These are phyloP conservation scores for Fomitopsis palustris DNA, from an alignment of 1,284 basidiomycete genomes.

Conservation along the genomic window DNA sequence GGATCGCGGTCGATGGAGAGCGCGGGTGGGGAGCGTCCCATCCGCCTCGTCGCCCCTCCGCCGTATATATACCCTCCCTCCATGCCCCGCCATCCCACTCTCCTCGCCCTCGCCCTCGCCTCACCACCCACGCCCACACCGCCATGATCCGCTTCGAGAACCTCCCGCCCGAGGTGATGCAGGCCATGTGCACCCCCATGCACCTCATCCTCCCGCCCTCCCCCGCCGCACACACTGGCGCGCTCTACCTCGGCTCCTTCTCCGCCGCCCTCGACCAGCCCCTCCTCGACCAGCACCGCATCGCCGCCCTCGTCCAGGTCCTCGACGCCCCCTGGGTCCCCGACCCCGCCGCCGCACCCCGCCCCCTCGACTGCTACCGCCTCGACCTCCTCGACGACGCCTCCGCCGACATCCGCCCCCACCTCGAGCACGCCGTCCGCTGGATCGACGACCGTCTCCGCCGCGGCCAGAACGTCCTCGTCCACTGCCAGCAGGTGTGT, in stretches of 20 bases:
- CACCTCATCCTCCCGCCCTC: slow-evolving; percentile 54
- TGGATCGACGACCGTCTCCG: slow-evolving; percentile 49
- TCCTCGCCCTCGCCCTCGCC: not conserved
- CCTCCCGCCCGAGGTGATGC: slow-evolving; percentile 66
- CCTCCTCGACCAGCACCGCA: slow-evolving; percentile 37
- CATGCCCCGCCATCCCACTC: not conserved
- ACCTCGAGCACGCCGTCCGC: slow-evolving; percentile 53
- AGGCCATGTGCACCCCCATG: slow-evolving; percentile 80
- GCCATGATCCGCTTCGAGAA: slow-evolving; percentile 72
- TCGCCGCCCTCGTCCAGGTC: slow-evolving; percentile 65
- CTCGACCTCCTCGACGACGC: slow-evolving; percentile 61
- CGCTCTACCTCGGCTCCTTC: slow-evolving; percentile 38
- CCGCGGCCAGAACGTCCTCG: slow-evolving; percentile 53
- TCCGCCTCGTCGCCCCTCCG: not conserved
- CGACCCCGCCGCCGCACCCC: slow-evolving; percentile 44
- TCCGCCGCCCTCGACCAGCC: slow-evolving; percentile 33
- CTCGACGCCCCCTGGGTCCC: slow-evolving; percentile 70
- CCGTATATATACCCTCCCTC: not conserved
- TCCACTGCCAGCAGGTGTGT: slow-evolving; percentile 65
- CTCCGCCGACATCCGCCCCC: slow-evolving; percentile 48
- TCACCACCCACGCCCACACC: not conserved
- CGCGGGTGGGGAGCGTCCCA: not conserved
- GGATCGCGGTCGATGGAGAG: not conserved
- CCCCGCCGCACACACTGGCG: slow-evolving; percentile 25
- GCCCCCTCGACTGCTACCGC: slow-evolving; percentile 44